Evolutionary conservation across 768 basidiomycete species (phyloP).

Genomic region (Boletus fagicola): DNA sequence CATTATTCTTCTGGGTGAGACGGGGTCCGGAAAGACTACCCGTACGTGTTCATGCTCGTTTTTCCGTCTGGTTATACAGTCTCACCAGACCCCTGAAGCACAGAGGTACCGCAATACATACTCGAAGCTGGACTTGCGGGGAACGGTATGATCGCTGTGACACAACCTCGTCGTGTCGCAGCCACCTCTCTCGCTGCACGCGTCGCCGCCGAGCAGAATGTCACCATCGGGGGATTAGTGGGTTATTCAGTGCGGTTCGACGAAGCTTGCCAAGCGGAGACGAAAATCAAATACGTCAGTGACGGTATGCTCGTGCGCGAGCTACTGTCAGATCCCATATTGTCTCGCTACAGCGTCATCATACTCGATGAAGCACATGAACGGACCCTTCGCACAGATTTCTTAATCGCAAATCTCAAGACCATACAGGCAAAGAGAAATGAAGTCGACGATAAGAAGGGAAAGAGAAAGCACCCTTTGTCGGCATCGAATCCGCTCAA

Average conservation of each 20-base stretch:
- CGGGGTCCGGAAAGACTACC: constrained; percentile 97
- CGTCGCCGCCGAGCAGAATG: constrained; percentile 82
- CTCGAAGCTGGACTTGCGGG: constrained; percentile 76
- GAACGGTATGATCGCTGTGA: constrained; percentile 80
- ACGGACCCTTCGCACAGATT: constrained; percentile 88
- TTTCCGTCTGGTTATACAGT: constrained; percentile 2
- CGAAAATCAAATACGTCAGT: constrained; percentile 93
- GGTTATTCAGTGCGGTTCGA: constrained; percentile 98
- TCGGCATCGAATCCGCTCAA: constrained; percentile 66
- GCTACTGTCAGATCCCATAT: constrained; percentile 71
- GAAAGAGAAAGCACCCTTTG: constrained; percentile 38
- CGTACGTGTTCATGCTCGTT: constrained; percentile 56
- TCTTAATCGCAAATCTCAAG: constrained; percentile 90
- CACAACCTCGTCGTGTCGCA: constrained; percentile 93
- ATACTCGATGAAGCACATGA: constrained; percentile 98
- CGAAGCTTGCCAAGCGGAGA: constrained; percentile 66
- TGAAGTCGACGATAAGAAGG: constrained; percentile 42
- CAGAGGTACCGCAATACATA: constrained; percentile 96
- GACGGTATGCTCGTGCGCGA: constrained; percentile 98
- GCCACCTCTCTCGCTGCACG: constrained; percentile 92
- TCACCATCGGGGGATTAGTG: constrained; percentile 69
- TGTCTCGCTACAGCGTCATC: constrained; percentile 82
- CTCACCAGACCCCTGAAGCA: constrained; percentile 30
- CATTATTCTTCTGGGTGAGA: constrained; percentile 90
- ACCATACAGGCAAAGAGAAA: constrained; percentile 72